Percentiles rank a stretch among this genome's conserved stretches.
Evolutionary conservation across 2,329 filamentous ascomycete species (phyloP).

Genomic region (Alternaria incomplexa): DNA sequence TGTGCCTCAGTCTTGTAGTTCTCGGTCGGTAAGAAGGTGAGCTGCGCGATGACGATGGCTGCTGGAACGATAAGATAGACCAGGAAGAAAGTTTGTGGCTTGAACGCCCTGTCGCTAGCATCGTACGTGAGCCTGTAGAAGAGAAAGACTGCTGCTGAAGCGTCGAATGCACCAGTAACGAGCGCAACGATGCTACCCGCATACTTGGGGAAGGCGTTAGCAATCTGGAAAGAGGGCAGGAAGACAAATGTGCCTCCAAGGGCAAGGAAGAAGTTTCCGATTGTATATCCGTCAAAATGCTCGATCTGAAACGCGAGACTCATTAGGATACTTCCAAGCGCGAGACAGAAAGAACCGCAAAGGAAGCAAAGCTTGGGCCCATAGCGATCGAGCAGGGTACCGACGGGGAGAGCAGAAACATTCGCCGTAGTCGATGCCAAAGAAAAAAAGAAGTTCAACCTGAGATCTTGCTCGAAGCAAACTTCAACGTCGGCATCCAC

Average conservation of each 20-base stretch:
- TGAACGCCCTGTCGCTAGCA: conserved; percentile 62
- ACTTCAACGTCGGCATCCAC: conserved; percentile 41
- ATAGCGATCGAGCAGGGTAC: conserved; percentile 47
- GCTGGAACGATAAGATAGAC: conserved; percentile 73
- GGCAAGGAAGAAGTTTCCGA: conserved; percentile 77
- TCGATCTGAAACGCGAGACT: conserved; percentile 45
- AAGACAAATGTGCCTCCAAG: conserved; percentile 82
- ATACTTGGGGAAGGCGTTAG: conserved; percentile 79
- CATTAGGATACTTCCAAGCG: conserved; percentile 45
- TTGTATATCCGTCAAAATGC: conserved; percentile 60
- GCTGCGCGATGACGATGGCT: conserved; percentile 69
- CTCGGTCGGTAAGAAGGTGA: conserved; percentile 73
- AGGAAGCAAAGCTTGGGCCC: conserved; percentile 43
- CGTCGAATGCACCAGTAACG: conserved; percentile 82
- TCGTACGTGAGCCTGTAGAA: conserved; percentile 75
- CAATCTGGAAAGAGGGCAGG: conserved; percentile 82
- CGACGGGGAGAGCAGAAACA: conserved; percentile 47
- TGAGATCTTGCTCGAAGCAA: conserved; percentile 49
- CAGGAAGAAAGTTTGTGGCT: conserved; percentile 73
- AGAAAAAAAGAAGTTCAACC: conserved; percentile 48
- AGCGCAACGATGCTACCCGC: conserved; percentile 81
- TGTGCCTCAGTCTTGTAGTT: conserved; percentile 73
- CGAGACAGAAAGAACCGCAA: conserved; percentile 40
- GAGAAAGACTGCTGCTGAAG: conserved; percentile 79
- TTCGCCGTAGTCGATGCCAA: conserved; percentile 48